Percentiles rank a stretch among this genome's conserved stretches.
Conservation (phyloP, 768 basidiomycete genomes). For the Tylopilus subfusipes region DNA sequence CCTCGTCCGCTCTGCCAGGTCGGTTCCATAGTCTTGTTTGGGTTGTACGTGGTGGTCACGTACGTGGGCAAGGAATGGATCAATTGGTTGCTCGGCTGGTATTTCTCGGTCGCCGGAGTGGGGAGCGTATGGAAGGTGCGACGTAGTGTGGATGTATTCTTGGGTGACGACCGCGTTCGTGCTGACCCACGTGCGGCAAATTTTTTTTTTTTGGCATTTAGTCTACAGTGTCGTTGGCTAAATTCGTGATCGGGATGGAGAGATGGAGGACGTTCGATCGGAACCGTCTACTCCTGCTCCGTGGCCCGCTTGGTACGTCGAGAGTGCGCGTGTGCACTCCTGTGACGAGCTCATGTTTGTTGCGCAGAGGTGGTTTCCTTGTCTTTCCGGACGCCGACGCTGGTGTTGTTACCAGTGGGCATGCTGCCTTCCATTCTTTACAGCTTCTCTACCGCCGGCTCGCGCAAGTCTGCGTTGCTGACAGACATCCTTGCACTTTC, state of each 20-base stretch:
- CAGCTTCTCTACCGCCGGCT: constrained; percentile 38
- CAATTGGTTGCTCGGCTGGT: constrained; percentile 75
- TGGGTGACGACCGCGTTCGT: neutral
- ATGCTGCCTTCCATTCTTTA: constrained; percentile 66
- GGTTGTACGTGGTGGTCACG: constrained; percentile 66
- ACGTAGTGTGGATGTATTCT: neutral
- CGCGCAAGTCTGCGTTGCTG: constrained; percentile 62
- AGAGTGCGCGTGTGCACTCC: neutral
- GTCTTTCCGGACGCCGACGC: constrained; percentile 56
- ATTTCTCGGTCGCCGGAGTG: constrained; percentile 63
- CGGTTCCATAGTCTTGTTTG: constrained; percentile 66
- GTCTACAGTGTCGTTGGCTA: constrained; percentile 51
- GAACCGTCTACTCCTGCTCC: constrained; percentile 42
- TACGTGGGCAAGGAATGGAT: constrained; percentile 80
- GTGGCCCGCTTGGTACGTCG: constrained; percentile 42
- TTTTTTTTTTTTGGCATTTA: constrained; percentile 23
- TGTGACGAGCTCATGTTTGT: constrained; percentile 6
- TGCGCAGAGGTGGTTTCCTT: constrained; percentile 35
- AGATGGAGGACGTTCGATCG: constrained; percentile 59
- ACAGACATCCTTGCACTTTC: constrained; percentile 75
- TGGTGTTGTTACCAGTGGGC: constrained; percentile 56
- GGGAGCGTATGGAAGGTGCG: constrained; percentile 64
- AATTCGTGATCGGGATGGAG: constrained; percentile 45
- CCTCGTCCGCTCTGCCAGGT: constrained; percentile 38
- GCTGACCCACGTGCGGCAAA: neutral